Conservation (phyloP, 2,329 filamentous ascomycete species). For the Chrysoporthe cubensis region DNA sequence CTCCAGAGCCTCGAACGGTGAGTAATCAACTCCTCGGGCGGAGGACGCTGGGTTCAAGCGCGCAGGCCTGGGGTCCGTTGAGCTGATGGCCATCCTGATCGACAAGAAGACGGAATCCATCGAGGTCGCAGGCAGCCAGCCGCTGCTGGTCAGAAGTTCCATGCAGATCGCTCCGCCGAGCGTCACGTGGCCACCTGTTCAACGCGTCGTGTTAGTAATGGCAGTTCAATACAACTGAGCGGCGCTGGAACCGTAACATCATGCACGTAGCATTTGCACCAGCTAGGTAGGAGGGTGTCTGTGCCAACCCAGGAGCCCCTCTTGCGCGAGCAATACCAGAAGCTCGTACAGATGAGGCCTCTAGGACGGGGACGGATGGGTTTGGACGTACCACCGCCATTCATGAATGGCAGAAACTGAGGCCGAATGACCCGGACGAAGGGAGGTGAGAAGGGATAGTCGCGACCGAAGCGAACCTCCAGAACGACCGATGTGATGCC, state of each 20-base stretch:
- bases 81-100: slow-evolving; percentile 76
- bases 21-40: slow-evolving; percentile 57
- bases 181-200: slow-evolving; percentile 57
- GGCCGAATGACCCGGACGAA: slow-evolving; percentile 85
- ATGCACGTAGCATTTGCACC: no score
- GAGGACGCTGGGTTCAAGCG: slow-evolving; percentile 53
- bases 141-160: slow-evolving; percentile 80
- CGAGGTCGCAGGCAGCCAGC: slow-evolving; percentile 74
- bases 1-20: slow-evolving; percentile 69
- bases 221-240: no score
- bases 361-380: neutral
- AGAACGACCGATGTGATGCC: slow-evolving; percentile 71
- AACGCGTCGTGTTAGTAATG: neutral
- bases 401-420: slow-evolving; percentile 71
- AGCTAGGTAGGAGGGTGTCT: no score
- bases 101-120: slow-evolving; percentile 83
- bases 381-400: slow-evolving; percentile 64
- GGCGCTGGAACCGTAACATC: no score
- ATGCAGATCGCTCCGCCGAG: slow-evolving; percentile 82
- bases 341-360: neutral
- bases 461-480: slow-evolving; percentile 78
- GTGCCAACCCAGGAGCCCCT: slow-evolving; percentile 59
- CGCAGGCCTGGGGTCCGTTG: slow-evolving; percentile 70
- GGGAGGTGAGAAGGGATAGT: slow-evolving; percentile 78
- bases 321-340: neutral